phyloP scores from a whole-genome alignment of 2,329 filamentous ascomycete species.

The Pezicula radicicola region DNA sequence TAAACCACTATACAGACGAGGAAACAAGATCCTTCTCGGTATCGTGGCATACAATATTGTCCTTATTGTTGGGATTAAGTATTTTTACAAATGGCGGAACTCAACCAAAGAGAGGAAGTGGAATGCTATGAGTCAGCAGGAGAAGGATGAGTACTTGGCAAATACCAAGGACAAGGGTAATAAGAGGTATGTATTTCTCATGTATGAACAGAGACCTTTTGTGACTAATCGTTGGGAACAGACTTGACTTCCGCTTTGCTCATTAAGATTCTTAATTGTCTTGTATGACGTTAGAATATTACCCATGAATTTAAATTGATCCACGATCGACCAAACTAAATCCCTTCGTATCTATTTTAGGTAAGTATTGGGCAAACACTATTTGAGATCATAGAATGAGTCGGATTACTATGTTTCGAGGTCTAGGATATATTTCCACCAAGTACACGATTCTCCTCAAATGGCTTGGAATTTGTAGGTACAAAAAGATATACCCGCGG shows the following conservation, averaged over 20 bases:
- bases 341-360: too few relatives aligned
- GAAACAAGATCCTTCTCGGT: conserved; percentile 49
- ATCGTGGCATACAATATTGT: conserved; percentile 40
- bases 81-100: conserved; percentile 42
- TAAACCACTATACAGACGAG: conserved; percentile 45
- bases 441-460: too few relatives aligned
- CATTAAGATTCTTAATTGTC: background rate
- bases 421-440: too few relatives aligned
- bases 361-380: too few relatives aligned
- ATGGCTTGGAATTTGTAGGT: too few relatives aligned
- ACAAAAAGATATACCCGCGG: too few relatives aligned
- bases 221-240: background rate
- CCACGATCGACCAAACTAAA: too few relatives aligned
- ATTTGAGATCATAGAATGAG: too few relatives aligned
- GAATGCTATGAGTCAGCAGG: conserved; percentile 37
- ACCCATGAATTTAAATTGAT: too few relatives aligned
- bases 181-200: conserved; percentile 20
- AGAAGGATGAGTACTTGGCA: conserved; percentile 39
- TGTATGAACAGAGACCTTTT: background rate
- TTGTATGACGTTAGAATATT: too few relatives aligned
- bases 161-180: conserved; percentile 35
- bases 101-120: conserved; percentile 34
- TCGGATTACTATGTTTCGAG: too few relatives aligned
- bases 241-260: conserved; percentile 2
- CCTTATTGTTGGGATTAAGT: conserved; percentile 37